Conservation (phyloP, 148 eudicot species). For the Rhododendron simsii region DNA sequence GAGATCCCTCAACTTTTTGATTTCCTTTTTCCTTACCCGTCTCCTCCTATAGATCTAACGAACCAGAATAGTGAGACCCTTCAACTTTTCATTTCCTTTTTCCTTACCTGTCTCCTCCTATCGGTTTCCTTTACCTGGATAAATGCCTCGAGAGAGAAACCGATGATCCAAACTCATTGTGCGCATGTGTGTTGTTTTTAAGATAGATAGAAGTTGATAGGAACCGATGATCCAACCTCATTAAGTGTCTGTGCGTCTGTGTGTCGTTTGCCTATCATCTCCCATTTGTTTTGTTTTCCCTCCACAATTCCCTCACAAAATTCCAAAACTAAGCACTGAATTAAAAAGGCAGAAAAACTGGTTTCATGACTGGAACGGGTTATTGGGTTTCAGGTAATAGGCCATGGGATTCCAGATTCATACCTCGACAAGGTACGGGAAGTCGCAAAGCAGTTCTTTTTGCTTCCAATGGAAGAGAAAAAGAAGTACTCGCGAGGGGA, state of each 20-base stretch:
- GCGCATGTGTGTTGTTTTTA: too few relatives aligned
- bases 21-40: too few relatives aligned
- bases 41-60: too few relatives aligned
- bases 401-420: constrained; percentile 46
- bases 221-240: too few relatives aligned
- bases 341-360: not conserved
- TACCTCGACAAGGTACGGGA: constrained; percentile 28
- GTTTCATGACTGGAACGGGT: not conserved
- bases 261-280: not conserved
- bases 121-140: not conserved
- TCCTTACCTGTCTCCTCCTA: not conserved
- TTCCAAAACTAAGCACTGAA: not conserved
- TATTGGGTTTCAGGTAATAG: constrained; percentile 22
- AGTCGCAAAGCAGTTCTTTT: constrained; percentile 31
- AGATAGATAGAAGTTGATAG: too few relatives aligned
- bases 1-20: too few relatives aligned
- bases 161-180: too few relatives aligned
- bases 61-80: too few relatives aligned
- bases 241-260: too few relatives aligned
- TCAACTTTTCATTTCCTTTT: too few relatives aligned
- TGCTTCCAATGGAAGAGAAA: constrained; percentile 40
- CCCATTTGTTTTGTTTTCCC: not conserved
- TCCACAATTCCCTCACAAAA: not conserved
- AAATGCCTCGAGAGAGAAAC: not conserved
- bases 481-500: constrained; percentile 16